Percentiles rank a stretch among this genome's conserved stretches.
Conservation (phyloP, 352 stramenopile genomes). For the Globisporangium barbulae region DNA sequence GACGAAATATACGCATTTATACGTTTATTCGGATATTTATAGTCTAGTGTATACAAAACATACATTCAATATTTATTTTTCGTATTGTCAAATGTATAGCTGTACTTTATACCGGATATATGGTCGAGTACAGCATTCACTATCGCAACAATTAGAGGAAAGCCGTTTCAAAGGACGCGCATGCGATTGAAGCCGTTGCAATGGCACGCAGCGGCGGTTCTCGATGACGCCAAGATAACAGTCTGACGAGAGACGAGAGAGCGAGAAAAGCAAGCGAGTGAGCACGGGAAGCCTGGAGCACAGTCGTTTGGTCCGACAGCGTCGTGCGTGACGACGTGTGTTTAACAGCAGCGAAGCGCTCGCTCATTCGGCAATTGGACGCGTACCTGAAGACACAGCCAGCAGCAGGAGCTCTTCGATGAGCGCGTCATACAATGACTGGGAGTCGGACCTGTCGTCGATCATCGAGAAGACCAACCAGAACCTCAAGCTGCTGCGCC, state of each 20-base stretch:
- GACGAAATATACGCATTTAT: neutral
- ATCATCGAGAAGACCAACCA: conserved; percentile 89
- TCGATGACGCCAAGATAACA: too few relatives aligned
- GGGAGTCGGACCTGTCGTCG: conserved; percentile 79
- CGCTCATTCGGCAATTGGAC: conserved; percentile 2
- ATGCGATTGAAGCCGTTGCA: conserved; percentile 9
- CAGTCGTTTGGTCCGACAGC: neutral
- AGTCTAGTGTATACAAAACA: neutral
- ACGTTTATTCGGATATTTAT: neutral
- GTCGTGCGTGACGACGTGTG: conserved; percentile 1
- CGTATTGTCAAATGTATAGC: neutral
- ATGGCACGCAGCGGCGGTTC: conserved; percentile 8
- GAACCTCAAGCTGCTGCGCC: conserved; percentile 80
- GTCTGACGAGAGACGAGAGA: neutral
- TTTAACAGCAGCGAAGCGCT: conserved; percentile 4
- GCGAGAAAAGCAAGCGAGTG: neutral
- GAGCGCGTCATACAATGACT: conserved; percentile 63
- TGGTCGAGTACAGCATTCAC: neutral
- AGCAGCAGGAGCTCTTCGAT: conserved; percentile 22
- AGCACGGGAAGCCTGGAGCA: neutral
- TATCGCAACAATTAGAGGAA: neutral
- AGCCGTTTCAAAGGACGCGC: conserved; percentile 2
- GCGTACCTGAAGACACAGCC: neutral
- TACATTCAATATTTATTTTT: too few relatives aligned
- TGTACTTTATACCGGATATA: neutral